A percentile compares a stretch with the other conserved stretches of the same genome.
phyloP scores from a whole-genome alignment of 768 basidiomycete genomes.

The Amanita rubescens region DNA sequence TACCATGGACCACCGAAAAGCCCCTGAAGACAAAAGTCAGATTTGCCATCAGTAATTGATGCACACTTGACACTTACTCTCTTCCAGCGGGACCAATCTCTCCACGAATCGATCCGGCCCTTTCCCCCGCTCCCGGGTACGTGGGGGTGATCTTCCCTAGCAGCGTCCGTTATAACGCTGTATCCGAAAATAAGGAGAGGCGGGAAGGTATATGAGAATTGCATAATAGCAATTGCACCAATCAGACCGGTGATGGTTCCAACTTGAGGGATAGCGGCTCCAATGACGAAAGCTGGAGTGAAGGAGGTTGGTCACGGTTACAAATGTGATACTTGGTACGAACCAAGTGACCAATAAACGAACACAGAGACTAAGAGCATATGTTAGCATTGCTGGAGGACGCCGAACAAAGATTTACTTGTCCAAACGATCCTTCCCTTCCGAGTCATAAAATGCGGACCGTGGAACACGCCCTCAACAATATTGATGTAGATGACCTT shows the following conservation, averaged over 20 bases:
- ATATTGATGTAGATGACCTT: constrained; percentile 52
- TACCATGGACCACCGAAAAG: constrained; percentile 30
- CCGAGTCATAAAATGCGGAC: constrained; percentile 38
- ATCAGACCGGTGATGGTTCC: constrained; percentile 45
- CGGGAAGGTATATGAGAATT: constrained; percentile 51
- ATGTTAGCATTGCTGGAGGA: constrained; percentile 1
- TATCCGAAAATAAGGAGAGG: constrained; percentile 32
- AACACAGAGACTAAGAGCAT: constrained; percentile 23
- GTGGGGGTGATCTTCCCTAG: constrained; percentile 24
- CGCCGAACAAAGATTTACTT: constrained; percentile 19
- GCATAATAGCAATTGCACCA: constrained; percentile 55
- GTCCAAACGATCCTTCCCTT: constrained; percentile 40
- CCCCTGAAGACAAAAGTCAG: constrained; percentile 19
- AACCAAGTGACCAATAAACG: constrained; percentile 35
- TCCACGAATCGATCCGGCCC: constrained; percentile 31
- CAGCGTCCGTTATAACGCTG: constrained; percentile 36
- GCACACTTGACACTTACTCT: constrained; percentile 19
- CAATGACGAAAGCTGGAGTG: constrained; percentile 21
- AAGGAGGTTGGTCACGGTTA: constrained; percentile 45
- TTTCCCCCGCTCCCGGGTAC: constrained; percentile 21
- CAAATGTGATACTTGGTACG: constrained; percentile 48
- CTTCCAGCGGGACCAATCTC: constrained; percentile 34
- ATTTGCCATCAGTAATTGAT: neutral
- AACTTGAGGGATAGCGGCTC: constrained; percentile 55
- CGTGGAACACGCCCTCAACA: constrained; percentile 42